Percentiles rank a stretch among this genome's conserved stretches.
phyloP scores from a whole-genome alignment of 2,329 filamentous ascomycete genomes.

The Calonectria hongkongensis region DNA sequence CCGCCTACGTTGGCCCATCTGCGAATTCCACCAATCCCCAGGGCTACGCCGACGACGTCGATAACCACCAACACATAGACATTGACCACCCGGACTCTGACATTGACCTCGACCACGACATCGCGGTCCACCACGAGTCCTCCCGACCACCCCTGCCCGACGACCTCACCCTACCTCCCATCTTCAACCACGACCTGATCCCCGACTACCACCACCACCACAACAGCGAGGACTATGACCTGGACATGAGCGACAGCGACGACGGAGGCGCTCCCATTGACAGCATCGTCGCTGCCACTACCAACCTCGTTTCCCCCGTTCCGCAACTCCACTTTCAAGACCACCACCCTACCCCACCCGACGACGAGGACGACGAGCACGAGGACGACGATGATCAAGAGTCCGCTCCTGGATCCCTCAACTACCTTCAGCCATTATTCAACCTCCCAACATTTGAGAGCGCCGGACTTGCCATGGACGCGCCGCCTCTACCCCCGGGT shows the following conservation, averaged over 20 bases:
- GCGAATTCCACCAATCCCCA: constrained; percentile 23
- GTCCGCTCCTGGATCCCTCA: constrained; percentile 37
- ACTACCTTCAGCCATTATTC: constrained; percentile 41
- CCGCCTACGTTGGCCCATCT: constrained; percentile 31
- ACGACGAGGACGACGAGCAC: constrained; percentile 42
- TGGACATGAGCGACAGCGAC: constrained; percentile 61
- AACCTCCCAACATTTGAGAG: constrained; percentile 36
- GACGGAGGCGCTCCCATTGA: constrained; percentile 58
- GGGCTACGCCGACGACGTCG: constrained; percentile 27
- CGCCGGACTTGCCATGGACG: constrained; percentile 45
- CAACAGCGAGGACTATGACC: constrained; percentile 52
- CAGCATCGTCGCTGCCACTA: constrained; percentile 33
- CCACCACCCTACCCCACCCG: constrained; percentile 35
- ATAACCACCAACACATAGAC: constrained; percentile 30
- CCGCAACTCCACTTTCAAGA: constrained; percentile 35
- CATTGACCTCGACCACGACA: constrained; percentile 30
- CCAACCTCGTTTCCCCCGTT: constrained; percentile 26
- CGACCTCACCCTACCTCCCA: constrained; percentile 35
- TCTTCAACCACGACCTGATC: constrained; percentile 38
- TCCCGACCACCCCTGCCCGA: constrained; percentile 34
- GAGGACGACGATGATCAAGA: constrained; percentile 43
- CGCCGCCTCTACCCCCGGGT: constrained; percentile 40
- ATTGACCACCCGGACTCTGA: constrained; percentile 26
- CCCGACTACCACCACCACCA: constrained; percentile 34
- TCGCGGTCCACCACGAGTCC: constrained; percentile 33